phyloP scores from a whole-genome alignment of 805 yeast genomes.

The Wickerhamia fluorescens region DNA sequence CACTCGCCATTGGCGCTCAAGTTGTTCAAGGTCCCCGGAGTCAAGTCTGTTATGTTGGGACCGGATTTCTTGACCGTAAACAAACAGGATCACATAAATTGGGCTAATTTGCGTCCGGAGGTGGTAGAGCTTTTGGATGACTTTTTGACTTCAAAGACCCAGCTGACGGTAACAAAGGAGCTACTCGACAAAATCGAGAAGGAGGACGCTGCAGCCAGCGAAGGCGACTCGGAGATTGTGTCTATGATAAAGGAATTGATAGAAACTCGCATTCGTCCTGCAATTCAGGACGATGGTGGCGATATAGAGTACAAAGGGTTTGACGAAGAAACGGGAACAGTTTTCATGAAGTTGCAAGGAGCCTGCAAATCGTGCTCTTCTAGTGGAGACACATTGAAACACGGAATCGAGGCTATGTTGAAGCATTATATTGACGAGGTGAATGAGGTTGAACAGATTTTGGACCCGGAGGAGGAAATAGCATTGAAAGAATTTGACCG shows the following conservation, averaged over 20 bases:
- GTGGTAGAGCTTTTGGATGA: slow-evolving; percentile 57
- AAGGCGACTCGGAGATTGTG: slow-evolving; percentile 59
- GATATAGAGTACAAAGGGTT: slow-evolving; percentile 86
- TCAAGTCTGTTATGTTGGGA: slow-evolving; percentile 68
- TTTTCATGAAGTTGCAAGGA: slow-evolving; percentile 83
- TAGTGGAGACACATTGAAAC: slow-evolving; percentile 84
- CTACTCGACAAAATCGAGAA: slow-evolving; percentile 32
- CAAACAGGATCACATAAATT: slow-evolving; percentile 52
- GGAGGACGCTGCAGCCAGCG: slow-evolving; percentile 41
- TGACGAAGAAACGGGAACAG: slow-evolving; percentile 80
- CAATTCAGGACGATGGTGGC: slow-evolving; percentile 98
- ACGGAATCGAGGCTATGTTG: slow-evolving; percentile 96
- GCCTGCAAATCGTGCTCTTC: slow-evolving; percentile 94
- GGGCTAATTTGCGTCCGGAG: slow-evolving; percentile 52
- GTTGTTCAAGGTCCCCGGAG: slow-evolving; percentile 54
- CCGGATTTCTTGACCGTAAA: slow-evolving; percentile 67
- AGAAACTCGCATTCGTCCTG: slow-evolving; percentile 93
- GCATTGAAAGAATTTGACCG: slow-evolving; percentile 81
- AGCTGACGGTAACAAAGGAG: slow-evolving; percentile 36
- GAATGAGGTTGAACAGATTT: slow-evolving; percentile 76
- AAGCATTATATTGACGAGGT: slow-evolving; percentile 97
- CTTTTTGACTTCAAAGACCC: slow-evolving; percentile 31
- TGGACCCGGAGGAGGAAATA: slow-evolving; percentile 68
- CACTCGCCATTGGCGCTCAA: slow-evolving; percentile 60
- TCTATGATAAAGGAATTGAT: slow-evolving; percentile 88